phyloP scores from a whole-genome alignment of 139 green algal genomes.

The Axilococcus clingmanii region DNA sequence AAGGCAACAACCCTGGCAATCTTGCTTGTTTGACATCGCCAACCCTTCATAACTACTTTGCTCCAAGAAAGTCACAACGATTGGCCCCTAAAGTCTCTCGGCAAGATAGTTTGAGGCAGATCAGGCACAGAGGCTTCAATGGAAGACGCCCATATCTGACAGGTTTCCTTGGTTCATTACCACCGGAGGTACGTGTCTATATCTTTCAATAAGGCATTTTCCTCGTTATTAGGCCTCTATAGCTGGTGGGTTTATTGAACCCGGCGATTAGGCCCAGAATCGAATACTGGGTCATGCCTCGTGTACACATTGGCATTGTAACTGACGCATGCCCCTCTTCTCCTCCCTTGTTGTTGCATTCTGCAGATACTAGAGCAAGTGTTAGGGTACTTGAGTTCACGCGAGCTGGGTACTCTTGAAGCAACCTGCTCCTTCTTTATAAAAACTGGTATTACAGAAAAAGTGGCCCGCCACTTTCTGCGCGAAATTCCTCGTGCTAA shows the following conservation, averaged over 20 bases:
- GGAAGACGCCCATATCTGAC: background rate
- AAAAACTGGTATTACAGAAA: conserved; percentile 40
- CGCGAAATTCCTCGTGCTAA: conserved; percentile 46
- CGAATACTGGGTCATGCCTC: background rate
- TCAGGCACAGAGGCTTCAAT: background rate
- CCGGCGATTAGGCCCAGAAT: background rate
- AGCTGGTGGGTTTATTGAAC: background rate
- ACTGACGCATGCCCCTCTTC: background rate
- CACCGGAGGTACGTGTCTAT: background rate
- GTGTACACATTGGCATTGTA: background rate
- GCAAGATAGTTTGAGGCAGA: background rate
- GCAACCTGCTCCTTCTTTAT: conserved; percentile 53
- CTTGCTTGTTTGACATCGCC: conserved; percentile 1
- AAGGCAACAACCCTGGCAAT: no score
- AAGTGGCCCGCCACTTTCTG: conserved; percentile 43
- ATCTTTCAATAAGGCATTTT: background rate
- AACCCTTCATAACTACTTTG: background rate
- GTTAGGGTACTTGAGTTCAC: conserved; percentile 37
- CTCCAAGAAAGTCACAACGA: conserved; percentile 2
- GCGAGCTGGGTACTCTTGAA: conserved; percentile 54
- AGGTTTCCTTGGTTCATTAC: conserved; percentile 2
- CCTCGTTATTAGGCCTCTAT: background rate
- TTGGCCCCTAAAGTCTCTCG: background rate
- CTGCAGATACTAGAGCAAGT: conserved; percentile 57
- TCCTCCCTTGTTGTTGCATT: no score